Conservation (phyloP, 331 rosid genomes). For the Stylosanthes scabra region DNA sequence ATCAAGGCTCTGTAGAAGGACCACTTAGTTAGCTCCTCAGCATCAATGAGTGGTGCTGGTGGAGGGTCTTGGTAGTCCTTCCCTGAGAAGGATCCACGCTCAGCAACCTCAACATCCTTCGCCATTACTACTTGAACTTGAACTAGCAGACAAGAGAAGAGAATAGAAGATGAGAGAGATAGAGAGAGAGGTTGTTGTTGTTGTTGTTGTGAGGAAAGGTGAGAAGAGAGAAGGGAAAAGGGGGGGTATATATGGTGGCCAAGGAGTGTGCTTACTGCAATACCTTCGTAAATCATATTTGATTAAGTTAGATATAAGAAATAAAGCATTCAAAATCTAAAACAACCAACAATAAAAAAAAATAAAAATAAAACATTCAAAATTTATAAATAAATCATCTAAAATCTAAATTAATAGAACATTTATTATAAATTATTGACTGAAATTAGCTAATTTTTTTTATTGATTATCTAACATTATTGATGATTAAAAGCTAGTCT, state of each 20-base stretch:
- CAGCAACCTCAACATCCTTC: conserved; percentile 38
- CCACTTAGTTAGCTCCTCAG: conserved; percentile 49
- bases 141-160: not conserved
- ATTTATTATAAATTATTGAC: too few relatives aligned
- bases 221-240: conserved; percentile 14
- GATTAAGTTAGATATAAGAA: too few relatives aligned
- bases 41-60: conserved; percentile 53
- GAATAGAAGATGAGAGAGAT: too few relatives aligned
- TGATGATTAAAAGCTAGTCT: too few relatives aligned
- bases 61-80: conserved; percentile 64
- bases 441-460: too few relatives aligned
- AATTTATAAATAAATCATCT: too few relatives aligned
- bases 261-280: conserved; percentile 19
- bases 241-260: conserved; percentile 41
- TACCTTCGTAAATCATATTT: too few relatives aligned
- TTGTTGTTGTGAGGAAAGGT: not conserved
- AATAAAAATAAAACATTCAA: too few relatives aligned
- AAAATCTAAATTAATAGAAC: too few relatives aligned
- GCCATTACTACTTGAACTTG: conserved; percentile 37
- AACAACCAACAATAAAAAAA: too few relatives aligned
- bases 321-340: too few relatives aligned
- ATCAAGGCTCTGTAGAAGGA: conserved; percentile 56
- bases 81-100: conserved; percentile 39
- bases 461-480: too few relatives aligned
- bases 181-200: not conserved